phyloP scores from a whole-genome alignment of 2,329 filamentous ascomycete species.

The Neofusicoccum laricinum region DNA sequence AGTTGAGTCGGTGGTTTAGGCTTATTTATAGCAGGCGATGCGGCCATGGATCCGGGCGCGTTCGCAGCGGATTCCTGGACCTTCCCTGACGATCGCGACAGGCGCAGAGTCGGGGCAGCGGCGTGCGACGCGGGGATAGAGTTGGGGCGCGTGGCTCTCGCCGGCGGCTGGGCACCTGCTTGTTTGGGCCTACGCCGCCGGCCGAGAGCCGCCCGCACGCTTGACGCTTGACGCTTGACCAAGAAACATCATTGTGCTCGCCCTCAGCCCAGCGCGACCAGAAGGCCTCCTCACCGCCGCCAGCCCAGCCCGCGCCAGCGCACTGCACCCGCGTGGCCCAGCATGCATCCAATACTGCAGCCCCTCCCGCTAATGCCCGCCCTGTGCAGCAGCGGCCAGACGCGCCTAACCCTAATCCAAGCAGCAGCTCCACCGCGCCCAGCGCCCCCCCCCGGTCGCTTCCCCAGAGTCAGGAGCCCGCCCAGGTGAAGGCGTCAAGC shows the following conservation, averaged over 20 bases:
- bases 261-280: too few relatives aligned
- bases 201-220: background rate
- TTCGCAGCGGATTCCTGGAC: background rate
- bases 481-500: background rate
- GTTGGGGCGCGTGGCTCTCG: background rate
- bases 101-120: too few relatives aligned
- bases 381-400: background rate
- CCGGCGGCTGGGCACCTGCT: background rate
- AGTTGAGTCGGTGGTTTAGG: background rate
- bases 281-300: background rate
- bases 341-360: slow-evolving; percentile 1
- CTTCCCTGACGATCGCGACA: slow-evolving; percentile 2
- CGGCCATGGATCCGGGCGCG: background rate
- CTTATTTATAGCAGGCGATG: slow-evolving; percentile 1
- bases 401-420: background rate
- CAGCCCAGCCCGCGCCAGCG: too few relatives aligned
- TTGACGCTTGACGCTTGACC: too few relatives aligned
- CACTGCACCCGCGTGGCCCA: background rate
- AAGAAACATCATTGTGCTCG: too few relatives aligned
- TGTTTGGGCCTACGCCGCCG: background rate
- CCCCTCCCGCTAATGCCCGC: background rate
- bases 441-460: background rate
- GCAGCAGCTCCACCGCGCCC: background rate
- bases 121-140: background rate
- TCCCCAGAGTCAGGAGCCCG: background rate